Evolutionary conservation across 495 filamentous ascomycete genomes (phyloP).

Genomic region (Aspergillus carlsbadensis): DNA sequence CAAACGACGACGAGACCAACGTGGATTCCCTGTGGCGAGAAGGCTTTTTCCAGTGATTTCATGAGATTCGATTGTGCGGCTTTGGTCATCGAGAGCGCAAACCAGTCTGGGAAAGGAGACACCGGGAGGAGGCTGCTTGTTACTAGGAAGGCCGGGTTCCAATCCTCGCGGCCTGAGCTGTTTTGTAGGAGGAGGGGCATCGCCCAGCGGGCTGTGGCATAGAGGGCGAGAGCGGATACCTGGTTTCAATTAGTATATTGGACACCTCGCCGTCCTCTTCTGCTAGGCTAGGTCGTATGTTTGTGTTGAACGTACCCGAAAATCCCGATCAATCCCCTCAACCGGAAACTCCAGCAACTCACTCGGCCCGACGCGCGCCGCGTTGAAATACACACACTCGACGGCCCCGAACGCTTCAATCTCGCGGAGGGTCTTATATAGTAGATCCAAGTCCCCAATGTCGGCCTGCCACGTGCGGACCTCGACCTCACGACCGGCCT

Average conservation of each 20-base stretch:
- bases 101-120: neutral
- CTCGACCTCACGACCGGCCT: neutral
- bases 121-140: slow-evolving; percentile 5
- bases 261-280: too few species aligned
- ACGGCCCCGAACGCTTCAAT: neutral
- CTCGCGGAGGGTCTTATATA: neutral
- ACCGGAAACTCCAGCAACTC: neutral
- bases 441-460: neutral
- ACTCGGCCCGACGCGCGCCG: neutral
- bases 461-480: slow-evolving; percentile 7
- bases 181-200: neutral
- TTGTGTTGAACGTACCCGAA: neutral
- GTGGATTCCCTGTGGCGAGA: neutral
- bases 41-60: slow-evolving; percentile 1
- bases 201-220: slow-evolving; percentile 2
- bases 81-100: slow-evolving; percentile 7
- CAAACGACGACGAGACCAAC: slow-evolving; percentile 3
- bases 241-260: too few species aligned
- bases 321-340: neutral
- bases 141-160: neutral
- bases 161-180: too few species aligned
- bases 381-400: slow-evolving; percentile 10
- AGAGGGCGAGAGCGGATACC: neutral
- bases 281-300: too few species aligned
- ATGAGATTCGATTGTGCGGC: slow-evolving; percentile 5